Conservation (phyloP, 116 monocot species). For the Posidonia oceanica region DNA sequence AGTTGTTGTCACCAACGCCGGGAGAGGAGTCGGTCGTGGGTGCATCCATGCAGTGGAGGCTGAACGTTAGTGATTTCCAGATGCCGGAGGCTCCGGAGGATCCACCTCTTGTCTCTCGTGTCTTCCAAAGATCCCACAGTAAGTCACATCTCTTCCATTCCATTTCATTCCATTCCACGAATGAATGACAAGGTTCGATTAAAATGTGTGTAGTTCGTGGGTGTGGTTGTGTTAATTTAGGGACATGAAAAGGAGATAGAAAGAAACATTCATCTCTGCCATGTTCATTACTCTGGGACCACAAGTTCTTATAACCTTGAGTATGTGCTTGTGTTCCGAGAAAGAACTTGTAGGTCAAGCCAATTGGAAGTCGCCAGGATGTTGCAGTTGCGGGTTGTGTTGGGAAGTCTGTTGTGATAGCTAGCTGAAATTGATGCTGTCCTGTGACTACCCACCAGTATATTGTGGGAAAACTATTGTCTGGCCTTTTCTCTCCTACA, state of each 20-base stretch:
- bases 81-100: slow-evolving; percentile 33
- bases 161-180: neutral
- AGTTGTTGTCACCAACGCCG: slow-evolving; percentile 26
- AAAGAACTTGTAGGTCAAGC: neutral
- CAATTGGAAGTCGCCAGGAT: neutral
- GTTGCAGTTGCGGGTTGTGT: neutral
- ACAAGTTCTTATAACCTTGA: neutral
- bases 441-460: neutral
- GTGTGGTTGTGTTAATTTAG: no score
- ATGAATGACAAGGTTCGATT: no score
- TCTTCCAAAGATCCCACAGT: slow-evolving; percentile 29
- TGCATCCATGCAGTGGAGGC: slow-evolving; percentile 25
- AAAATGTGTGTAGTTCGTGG: no score
- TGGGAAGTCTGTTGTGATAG: no score
- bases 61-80: slow-evolving; percentile 30
- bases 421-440: no score
- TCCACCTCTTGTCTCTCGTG: slow-evolving; percentile 23
- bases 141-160: neutral
- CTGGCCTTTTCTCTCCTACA: neutral
- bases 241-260: no score
- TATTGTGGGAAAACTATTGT: neutral
- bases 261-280: neutral
- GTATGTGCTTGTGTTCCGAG: no score
- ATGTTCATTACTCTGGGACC: neutral
- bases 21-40: slow-evolving; percentile 5